Percentiles rank a stretch among this genome's conserved stretches.
These are phyloP conservation scores for Phycomyces nitens DNA, from an alignment of 192 early-diverging fungal species.

Conservation along the genomic window DNA sequence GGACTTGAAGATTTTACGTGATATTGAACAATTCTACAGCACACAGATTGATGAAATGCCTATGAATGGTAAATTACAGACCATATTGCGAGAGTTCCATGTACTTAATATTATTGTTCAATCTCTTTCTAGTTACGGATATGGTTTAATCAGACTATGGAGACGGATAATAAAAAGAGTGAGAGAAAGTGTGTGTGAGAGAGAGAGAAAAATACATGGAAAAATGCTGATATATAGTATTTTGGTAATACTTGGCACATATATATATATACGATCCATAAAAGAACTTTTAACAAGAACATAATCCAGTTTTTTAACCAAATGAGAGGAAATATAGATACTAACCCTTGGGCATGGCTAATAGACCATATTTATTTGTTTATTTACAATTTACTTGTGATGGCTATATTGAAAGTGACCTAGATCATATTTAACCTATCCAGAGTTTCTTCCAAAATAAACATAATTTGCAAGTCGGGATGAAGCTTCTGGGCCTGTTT, in stretches of 20 bases:
- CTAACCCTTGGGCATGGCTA: not conserved
- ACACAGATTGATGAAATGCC: slow-evolving; percentile 98
- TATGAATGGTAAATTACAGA: slow-evolving; percentile 51
- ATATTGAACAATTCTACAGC: slow-evolving; percentile 97
- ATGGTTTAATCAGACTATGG: not conserved
- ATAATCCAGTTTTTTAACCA: too few species aligned
- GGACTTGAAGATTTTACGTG: slow-evolving; percentile 87
- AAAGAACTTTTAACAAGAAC: too few species aligned
- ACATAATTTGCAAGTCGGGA: not conserved
- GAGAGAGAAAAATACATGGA: not conserved
- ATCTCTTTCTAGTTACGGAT: not conserved
- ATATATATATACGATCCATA: too few species aligned
- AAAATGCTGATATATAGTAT: not conserved
- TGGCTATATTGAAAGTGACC: not conserved
- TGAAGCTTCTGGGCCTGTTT: not conserved
- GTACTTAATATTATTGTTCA: not conserved
- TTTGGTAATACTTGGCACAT: too few species aligned
- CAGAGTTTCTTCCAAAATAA: not conserved
- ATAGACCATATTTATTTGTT: not conserved
- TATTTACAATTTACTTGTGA: not conserved
- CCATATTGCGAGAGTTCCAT: not conserved
- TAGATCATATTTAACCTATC: not conserved
- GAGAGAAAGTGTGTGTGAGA: not conserved
- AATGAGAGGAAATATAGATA: too few species aligned
- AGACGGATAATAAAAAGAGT: not conserved